Evolutionary conservation across 768 basidiomycete species (phyloP), one percentile per base, ranked within the genome.

Genomic region (Cystobasidium tubakii): DNA sequence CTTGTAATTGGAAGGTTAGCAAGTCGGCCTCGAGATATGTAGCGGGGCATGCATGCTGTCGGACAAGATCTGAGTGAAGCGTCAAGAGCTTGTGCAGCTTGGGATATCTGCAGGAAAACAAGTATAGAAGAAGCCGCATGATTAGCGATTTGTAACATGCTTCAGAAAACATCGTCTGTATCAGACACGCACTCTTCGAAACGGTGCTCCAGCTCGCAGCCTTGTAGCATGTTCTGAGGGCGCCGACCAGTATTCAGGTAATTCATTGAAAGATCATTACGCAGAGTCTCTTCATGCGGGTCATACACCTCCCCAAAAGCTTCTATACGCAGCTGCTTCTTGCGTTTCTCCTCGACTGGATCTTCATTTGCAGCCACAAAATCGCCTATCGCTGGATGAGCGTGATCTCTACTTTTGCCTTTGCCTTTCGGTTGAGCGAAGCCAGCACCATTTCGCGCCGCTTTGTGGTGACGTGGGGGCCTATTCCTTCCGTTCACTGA

Each of bases 161-260:
- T 17, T 10, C 75, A 42, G 21, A 62, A 15, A 39, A 39, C 39
- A 6, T 44, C 33, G 34, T 25, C 10, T 46, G 39, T 4, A 19
- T n/a, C n/a, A 70, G 43, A n/a, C 42, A 85, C 89, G 78, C 79
- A 98, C 95, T 99, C 96, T 84, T 91, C 89, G 77, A 96, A 97
- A 1, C 93, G 86, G 73, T 86, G 87, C 64, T 92, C 90, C 15
- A 90, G 89, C 75, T 90, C 90, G 4, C 91, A 90, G 25, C 93
- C 94, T 9, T 92, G 83, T 10, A 99, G 89, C 87, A 88, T 91
- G 78, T 96, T 88, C 82, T 95, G 92, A 0, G 93, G 91, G 88
- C 93, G 92, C 76, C 91, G 90, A 12, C 93, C 94, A 1, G 89
- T 86, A 77, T 91, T 88, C 39, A 94, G 92, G 81, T 95, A 97